These are phyloP conservation scores for Microthlaspi erraticum DNA, from an alignment of 345 rosid species.

Conservation along the genomic window DNA sequence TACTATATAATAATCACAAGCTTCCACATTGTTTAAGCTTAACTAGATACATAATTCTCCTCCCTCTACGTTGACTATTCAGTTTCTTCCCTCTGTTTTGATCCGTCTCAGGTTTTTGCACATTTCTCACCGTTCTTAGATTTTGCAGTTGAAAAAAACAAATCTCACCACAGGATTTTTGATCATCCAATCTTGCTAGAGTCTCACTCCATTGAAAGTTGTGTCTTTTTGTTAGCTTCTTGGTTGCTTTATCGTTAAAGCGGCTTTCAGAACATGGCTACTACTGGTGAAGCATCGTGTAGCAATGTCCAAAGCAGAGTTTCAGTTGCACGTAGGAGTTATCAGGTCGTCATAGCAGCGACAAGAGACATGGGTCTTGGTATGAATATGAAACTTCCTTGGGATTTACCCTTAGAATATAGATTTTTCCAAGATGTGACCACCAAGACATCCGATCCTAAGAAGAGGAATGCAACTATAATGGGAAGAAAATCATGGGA, in stretches of 20 bases:
- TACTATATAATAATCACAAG: background rate
- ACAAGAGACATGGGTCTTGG: constrained; percentile 86
- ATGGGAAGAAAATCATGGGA: constrained; percentile 94
- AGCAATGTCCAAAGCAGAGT: constrained; percentile 23
- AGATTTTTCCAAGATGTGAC: constrained; percentile 67
- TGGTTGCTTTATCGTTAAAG: background rate
- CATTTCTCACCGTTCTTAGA: constrained; percentile 16
- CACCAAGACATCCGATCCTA: constrained; percentile 50
- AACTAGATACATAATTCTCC: background rate
- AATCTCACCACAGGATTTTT: background rate
- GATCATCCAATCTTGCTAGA: background rate
- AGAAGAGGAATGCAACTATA: constrained; percentile 68
- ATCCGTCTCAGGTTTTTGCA: constrained; percentile 11
- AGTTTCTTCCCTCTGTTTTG: background rate
- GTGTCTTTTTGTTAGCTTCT: background rate
- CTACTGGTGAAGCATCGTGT: background rate
- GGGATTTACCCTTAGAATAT: constrained; percentile 71
- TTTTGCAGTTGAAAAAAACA: constrained; percentile 7
- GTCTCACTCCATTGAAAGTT: background rate
- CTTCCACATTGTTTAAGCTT: constrained; percentile 16
- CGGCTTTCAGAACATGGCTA: constrained; percentile 28
- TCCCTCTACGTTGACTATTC: constrained; percentile 15
- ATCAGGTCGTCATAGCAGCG: constrained; percentile 84
- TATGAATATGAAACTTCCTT: constrained; percentile 68
- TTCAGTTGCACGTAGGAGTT: constrained; percentile 45